Evolutionary conservation across 495 filamentous ascomycete genomes (phyloP), one percentile per base, ranked within the genome.

Genomic region (Penicillium subrubescens): DNA sequence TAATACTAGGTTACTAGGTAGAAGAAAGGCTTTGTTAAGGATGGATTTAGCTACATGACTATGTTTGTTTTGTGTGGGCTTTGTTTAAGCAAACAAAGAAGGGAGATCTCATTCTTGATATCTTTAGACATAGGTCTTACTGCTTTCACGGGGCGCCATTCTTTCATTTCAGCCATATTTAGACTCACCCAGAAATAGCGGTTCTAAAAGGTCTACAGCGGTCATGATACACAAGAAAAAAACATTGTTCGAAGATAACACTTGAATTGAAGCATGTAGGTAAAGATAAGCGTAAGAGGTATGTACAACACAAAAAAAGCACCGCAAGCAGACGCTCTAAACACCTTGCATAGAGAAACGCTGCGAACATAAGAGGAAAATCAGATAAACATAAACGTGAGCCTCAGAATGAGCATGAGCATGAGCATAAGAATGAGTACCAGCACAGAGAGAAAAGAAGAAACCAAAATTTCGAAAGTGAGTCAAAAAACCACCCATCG

Each of bases 261-360:
- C 19, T 41, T 53, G 43, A 60, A 58, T 48, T 17, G 25, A 62
- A 35, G 43, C n/a, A 44, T 6, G n/a, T 44, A 44, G 7, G n/a
- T 44, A 21, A 25, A 41, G 58, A 68, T 70, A 62, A 66, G 63
- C n/a, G 50, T 46, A 62, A 56, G 67, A 61, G 59, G 48, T 73
- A 76, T 76, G 61, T 76, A 77, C 75, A 73, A 57, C 51, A 64
- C 52, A 63, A 56, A 48, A 66, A 53, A 61, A 63, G 33, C 44
- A 68, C 61, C 60, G 57, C 60, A 67, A 54, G 62, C 64, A 72
- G 69, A 75, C 66, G 70, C 74, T 77, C 69, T 71, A 68, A 65
- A 74, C 66, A 69, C 75, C 75, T 74, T 73, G 70, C 67, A 71
- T 37, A 70, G 35, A 69, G 33, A 48, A 59, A 68, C 59, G 71